Evolutionary conservation across 768 basidiomycete genomes (phyloP).

Genomic region (Terana coerulea): DNA sequence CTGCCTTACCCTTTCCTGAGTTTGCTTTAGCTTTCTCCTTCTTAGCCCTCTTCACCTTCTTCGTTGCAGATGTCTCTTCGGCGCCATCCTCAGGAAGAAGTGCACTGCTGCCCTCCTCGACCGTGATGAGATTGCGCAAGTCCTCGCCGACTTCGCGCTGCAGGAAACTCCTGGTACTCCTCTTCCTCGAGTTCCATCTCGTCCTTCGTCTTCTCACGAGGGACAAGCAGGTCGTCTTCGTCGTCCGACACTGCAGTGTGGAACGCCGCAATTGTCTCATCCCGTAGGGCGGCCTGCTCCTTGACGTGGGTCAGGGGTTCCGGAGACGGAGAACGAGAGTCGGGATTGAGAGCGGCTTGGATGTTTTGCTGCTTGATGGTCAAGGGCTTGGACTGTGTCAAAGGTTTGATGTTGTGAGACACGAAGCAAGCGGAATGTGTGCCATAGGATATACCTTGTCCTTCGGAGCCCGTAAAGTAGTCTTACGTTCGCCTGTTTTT

Average conservation of each 20-base stretch:
- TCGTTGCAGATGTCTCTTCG: conserved; percentile 25
- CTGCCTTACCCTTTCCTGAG: conserved; percentile 42
- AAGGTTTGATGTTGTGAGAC: not conserved
- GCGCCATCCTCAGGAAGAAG: conserved; percentile 21
- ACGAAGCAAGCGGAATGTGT: no score
- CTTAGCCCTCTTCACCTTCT: conserved; percentile 24
- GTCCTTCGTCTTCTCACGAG: conserved; percentile 73
- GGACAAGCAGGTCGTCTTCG: conserved; percentile 67
- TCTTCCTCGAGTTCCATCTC: conserved; percentile 77
- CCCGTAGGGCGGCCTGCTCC: conserved; percentile 70
- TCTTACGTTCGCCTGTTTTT: conserved; percentile 35
- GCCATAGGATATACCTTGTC: conserved; percentile 45
- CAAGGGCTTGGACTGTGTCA: conserved; percentile 64
- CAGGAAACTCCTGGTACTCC: conserved; percentile 80
- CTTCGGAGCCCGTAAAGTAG: conserved; percentile 30
- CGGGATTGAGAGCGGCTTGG: conserved; percentile 49
- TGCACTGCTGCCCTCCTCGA: conserved; percentile 34
- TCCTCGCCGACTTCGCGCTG: conserved; percentile 79
- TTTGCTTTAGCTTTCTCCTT: conserved; percentile 33
- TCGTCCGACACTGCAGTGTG: conserved; percentile 43
- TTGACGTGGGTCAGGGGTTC: conserved; percentile 64
- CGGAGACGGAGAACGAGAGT: conserved; percentile 52
- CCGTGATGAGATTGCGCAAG: conserved; percentile 60
- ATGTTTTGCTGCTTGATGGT: conserved; percentile 74
- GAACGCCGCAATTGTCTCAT: conserved; percentile 86